These are phyloP conservation scores for Penicillium brevicompactum DNA, from an alignment of 2,329 filamentous ascomycete genomes.

Conservation along the genomic window DNA sequence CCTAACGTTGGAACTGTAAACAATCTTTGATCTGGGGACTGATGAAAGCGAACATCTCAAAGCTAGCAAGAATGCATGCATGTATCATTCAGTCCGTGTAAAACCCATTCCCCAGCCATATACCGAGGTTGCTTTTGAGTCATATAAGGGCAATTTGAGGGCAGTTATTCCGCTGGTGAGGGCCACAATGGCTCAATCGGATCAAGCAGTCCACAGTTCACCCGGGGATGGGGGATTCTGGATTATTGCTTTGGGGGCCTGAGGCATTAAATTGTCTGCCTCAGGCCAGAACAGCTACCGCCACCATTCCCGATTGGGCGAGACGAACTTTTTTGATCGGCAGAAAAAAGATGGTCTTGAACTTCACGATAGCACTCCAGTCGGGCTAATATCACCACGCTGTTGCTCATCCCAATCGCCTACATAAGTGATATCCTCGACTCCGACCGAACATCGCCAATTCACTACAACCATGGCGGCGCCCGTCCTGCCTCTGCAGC, in stretches of 20 bases:
- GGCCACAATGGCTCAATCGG: too few species aligned
- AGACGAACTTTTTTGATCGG: slow-evolving; percentile 29
- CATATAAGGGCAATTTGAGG: too few species aligned
- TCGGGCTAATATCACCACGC: background rate
- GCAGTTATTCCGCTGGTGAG: too few species aligned
- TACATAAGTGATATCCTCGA: slow-evolving; percentile 1
- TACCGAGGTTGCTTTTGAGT: too few species aligned
- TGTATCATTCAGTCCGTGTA: too few species aligned
- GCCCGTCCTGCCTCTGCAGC: slow-evolving; percentile 76
- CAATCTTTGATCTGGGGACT: too few species aligned
- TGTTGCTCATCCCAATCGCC: background rate
- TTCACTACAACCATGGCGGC: slow-evolving; percentile 68
- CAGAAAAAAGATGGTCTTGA: slow-evolving; percentile 29
- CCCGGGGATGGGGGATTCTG: background rate
- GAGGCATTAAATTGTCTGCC: background rate
- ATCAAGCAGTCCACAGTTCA: background rate
- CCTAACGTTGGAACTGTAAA: too few species aligned
- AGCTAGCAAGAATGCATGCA: too few species aligned
- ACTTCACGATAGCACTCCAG: slow-evolving; percentile 15
- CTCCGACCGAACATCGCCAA: background rate
- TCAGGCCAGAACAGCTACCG: slow-evolving; percentile 20
- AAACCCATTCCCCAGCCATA: too few species aligned
- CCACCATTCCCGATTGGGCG: slow-evolving; percentile 27
- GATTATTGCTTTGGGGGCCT: background rate
- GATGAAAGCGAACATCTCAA: too few species aligned